phyloP scores from a whole-genome alignment of 371 early-diverging fungal genomes.

The Mucor piriformis region DNA sequence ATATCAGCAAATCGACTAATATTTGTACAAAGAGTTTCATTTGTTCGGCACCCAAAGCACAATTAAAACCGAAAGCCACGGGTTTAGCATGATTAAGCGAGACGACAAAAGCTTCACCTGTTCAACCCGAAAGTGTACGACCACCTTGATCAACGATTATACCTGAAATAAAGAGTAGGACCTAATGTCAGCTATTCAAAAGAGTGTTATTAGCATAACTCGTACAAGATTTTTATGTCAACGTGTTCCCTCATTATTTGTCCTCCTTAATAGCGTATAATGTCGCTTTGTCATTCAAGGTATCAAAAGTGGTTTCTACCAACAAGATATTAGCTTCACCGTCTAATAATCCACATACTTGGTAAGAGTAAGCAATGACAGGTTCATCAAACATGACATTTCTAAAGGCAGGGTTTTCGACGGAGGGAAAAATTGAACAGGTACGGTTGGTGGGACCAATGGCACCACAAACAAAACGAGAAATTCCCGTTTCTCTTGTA shows the following conservation, averaged over 20 bases:
- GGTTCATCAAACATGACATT: slow-evolving; percentile 94
- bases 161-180: slow-evolving; percentile 90
- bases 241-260: slow-evolving; percentile 26
- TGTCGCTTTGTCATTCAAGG: slow-evolving; percentile 93
- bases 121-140: slow-evolving; percentile 93
- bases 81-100: slow-evolving; percentile 82
- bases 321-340: slow-evolving; percentile 90
- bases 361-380: slow-evolving; percentile 86
- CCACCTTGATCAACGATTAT: slow-evolving; percentile 97
- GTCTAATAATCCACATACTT: slow-evolving; percentile 87
- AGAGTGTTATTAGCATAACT: no score
- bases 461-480: slow-evolving; percentile 86
- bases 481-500: slow-evolving; percentile 63
- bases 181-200: slow-evolving; percentile 61
- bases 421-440: slow-evolving; percentile 93
- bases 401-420: slow-evolving; percentile 92
- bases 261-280: slow-evolving; percentile 87
- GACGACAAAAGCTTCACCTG: slow-evolving; percentile 92
- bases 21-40: slow-evolving; percentile 93
- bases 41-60: slow-evolving; percentile 92
- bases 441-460: slow-evolving; percentile 96
- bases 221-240: not conserved
- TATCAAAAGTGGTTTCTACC: slow-evolving; percentile 96
- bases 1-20: slow-evolving; percentile 81
- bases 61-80: slow-evolving; percentile 92